Conservation (phyloP, 495 filamentous ascomycete species). For the Talaromyces trachyspermus region DNA sequence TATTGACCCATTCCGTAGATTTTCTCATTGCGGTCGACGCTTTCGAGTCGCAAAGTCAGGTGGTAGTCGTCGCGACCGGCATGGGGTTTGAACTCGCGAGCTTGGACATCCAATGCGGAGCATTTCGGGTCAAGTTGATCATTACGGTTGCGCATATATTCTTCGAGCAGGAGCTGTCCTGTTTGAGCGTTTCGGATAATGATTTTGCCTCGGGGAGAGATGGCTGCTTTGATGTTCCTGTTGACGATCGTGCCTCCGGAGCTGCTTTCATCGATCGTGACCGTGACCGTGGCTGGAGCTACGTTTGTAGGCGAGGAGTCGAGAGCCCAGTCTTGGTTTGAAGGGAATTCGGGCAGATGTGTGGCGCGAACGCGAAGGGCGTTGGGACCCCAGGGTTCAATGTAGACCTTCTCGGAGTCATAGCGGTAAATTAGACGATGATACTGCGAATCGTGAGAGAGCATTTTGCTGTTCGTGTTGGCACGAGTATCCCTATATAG, state of each 20-base stretch:
- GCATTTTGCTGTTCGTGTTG: too few species aligned
- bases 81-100: slow-evolving; percentile 47
- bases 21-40: slow-evolving; percentile 41
- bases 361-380: slow-evolving; percentile 48
- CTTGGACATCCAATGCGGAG: slow-evolving; percentile 44
- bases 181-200: slow-evolving; percentile 40
- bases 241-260: slow-evolving; percentile 40
- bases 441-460: slow-evolving; percentile 1
- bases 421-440: slow-evolving; percentile 4
- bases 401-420: slow-evolving; percentile 27
- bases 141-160: slow-evolving; percentile 45
- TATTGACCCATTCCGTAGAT: slow-evolving; percentile 60
- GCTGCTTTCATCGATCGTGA: slow-evolving; percentile 15
- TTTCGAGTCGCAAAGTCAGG: slow-evolving; percentile 47
- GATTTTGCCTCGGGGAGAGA: slow-evolving; percentile 41
- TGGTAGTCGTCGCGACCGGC: slow-evolving; percentile 42
- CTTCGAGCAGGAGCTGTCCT: slow-evolving; percentile 42
- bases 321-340: slow-evolving; percentile 45
- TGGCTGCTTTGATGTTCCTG: slow-evolving; percentile 42
- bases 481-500: too few species aligned
- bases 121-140: slow-evolving; percentile 48
- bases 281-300: slow-evolving; percentile 7
- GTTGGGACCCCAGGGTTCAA: slow-evolving; percentile 49
- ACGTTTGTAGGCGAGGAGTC: slow-evolving; percentile 14
- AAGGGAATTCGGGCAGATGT: slow-evolving; percentile 38